Percentiles rank a stretch among this genome's conserved stretches.
phyloP scores from a whole-genome alignment of 2,329 filamentous ascomycete genomes.

The Mycosphaerelloides madeirae region DNA sequence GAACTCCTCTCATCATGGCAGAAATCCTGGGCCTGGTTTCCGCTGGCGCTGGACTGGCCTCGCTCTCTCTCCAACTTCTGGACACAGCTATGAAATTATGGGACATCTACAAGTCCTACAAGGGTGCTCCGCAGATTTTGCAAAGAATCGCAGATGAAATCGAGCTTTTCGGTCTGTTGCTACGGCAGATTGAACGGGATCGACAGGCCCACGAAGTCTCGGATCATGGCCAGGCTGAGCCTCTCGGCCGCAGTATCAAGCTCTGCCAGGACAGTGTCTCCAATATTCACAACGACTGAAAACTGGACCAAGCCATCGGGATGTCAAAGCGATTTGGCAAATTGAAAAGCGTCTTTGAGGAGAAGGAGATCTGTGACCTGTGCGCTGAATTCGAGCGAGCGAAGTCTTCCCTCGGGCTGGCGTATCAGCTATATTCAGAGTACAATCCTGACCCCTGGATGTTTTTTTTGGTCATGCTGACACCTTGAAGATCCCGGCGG shows the following conservation, averaged over 20 bases:
- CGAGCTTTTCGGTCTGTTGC: conserved; percentile 3
- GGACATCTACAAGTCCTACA: conserved; percentile 5
- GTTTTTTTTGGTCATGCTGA: too few relatives aligned
- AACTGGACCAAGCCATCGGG: neutral
- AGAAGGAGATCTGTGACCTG: neutral
- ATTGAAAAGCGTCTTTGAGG: neutral
- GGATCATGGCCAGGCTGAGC: neutral
- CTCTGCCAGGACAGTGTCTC: neutral
- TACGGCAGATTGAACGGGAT: neutral
- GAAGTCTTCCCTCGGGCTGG: neutral
- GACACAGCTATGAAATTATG: conserved; percentile 10
- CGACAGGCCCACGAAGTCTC: neutral
- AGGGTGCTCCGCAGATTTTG: conserved; percentile 4
- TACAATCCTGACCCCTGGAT: too few relatives aligned
- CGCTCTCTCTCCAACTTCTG: conserved; percentile 13
- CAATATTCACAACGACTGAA: neutral
- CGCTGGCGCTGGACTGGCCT: conserved; percentile 11
- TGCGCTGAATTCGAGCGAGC: neutral
- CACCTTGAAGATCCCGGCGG: too few relatives aligned
- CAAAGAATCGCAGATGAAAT: neutral
- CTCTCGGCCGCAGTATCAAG: neutral
- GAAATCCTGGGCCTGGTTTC: conserved; percentile 8
- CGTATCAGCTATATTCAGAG: neutral
- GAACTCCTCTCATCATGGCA: too few relatives aligned
- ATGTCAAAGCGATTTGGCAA: neutral